These are phyloP conservation scores for Vaccinium myrtillus DNA, from an alignment of 148 eudicot genomes.

Conservation along the genomic window DNA sequence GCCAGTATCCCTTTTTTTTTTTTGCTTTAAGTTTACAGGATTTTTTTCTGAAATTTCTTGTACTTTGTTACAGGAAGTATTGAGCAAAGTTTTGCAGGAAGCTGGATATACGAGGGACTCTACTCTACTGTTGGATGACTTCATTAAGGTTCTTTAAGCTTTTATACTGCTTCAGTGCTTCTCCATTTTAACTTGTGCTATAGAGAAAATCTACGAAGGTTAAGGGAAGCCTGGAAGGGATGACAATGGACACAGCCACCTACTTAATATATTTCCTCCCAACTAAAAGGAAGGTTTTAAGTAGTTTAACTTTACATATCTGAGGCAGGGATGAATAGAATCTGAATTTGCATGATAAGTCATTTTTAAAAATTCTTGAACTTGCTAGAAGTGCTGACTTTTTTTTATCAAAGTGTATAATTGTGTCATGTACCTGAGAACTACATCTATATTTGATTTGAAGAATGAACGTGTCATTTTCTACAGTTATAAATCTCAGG, in stretches of 20 bases:
- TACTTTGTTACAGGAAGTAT: conserved; percentile 49
- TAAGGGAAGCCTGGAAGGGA: neutral
- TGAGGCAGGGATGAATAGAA: neutral
- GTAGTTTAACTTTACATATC: neutral
- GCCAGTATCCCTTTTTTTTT: neutral
- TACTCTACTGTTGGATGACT: conserved; percentile 63
- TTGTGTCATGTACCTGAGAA: neutral
- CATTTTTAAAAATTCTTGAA: too few relatives aligned
- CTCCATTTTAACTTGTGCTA: neutral
- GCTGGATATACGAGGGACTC: conserved; percentile 80
- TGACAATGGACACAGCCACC: neutral
- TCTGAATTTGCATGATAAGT: neutral
- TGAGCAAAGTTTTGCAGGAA: conserved; percentile 67
- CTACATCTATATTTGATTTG: neutral
- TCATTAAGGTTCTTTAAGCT: conserved; percentile 56
- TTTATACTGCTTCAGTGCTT: neutral
- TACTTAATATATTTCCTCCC: neutral
- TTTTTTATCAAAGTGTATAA: neutral
- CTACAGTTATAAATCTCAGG: neutral
- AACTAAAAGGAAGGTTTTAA: neutral
- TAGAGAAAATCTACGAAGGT: neutral
- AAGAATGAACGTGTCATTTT: neutral
- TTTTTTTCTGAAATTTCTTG: neutral
- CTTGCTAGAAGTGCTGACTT: neutral
- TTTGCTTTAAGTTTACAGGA: neutral